phyloP scores from a whole-genome alignment of 495 filamentous ascomycete genomes.

The Peziza echinospora region DNA sequence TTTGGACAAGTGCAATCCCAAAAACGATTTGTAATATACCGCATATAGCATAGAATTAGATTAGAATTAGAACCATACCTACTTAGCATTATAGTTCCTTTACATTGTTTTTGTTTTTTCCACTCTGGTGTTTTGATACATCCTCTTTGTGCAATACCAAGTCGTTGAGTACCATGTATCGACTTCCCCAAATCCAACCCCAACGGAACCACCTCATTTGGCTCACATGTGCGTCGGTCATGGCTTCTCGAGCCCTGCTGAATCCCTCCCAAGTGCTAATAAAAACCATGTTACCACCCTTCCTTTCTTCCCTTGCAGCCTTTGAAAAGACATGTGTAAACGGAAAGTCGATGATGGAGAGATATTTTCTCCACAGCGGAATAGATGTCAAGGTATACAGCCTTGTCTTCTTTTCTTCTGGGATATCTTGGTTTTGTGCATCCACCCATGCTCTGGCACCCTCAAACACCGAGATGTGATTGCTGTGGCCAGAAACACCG shows the following conservation, averaged over 20 bases:
- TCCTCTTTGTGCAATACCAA: too few species aligned
- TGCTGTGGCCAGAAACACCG: conserved; percentile 71
- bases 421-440: conserved; percentile 25
- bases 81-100: too few species aligned
- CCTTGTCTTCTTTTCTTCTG: conserved; percentile 39
- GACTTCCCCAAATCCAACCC: conserved; percentile 75
- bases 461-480: conserved; percentile 71
- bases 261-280: conserved; percentile 40
- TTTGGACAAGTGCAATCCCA: too few species aligned
- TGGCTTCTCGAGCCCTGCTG: conserved; percentile 54
- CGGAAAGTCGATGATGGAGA: conserved; percentile 48
- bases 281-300: conserved; percentile 36
- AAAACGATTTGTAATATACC: too few species aligned
- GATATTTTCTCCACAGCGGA: conserved; percentile 55
- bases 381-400: conserved; percentile 66
- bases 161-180: conserved; percentile 95
- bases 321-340: conserved; percentile 42
- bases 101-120: too few species aligned
- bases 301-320: conserved; percentile 10
- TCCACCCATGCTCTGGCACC: conserved; percentile 50
- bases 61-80: too few species aligned
- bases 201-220: conserved; percentile 98
- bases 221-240: conserved; percentile 71
- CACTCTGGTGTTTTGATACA: too few species aligned
- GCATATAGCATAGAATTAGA: too few species aligned